phyloP scores from a whole-genome alignment of 2,329 filamentous ascomycete species.

The Penicillium sp. region DNA sequence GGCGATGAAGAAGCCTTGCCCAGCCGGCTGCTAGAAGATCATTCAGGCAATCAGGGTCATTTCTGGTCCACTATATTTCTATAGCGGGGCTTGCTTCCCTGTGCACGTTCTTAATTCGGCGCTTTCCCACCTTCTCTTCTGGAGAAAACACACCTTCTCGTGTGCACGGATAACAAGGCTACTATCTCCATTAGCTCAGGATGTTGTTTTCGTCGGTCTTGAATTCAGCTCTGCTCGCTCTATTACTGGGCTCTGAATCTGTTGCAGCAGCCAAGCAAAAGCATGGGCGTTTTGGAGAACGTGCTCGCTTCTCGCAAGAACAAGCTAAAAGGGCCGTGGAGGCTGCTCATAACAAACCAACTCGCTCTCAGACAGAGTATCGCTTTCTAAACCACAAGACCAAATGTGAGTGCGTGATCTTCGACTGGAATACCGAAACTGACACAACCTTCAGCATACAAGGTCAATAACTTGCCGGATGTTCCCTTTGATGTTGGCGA shows the following conservation, averaged over 20 bases:
- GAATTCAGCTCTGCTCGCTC: slow-evolving; percentile 19
- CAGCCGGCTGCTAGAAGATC: slow-evolving; percentile 1
- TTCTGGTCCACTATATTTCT: no score
- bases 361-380: slow-evolving; percentile 18
- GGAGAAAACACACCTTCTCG: no score
- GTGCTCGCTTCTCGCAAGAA: slow-evolving; percentile 21
- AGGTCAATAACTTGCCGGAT: slow-evolving; percentile 63
- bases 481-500: slow-evolving; percentile 61
- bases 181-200: slow-evolving; percentile 1
- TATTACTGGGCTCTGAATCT: slow-evolving; percentile 19
- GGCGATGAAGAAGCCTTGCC: slow-evolving; percentile 10
- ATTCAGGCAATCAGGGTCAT: no score
- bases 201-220: slow-evolving; percentile 27
- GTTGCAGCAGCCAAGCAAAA: slow-evolving; percentile 21
- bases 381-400: slow-evolving; percentile 26
- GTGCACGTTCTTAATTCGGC: neutral
- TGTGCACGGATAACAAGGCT: neutral
- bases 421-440: neutral
- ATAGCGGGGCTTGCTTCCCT: no score
- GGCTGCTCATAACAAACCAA: slow-evolving; percentile 9
- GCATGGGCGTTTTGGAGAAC: slow-evolving; percentile 25
- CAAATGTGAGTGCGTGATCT: slow-evolving; percentile 16
- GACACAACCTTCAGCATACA: slow-evolving; percentile 44
- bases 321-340: slow-evolving; percentile 17
- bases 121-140: neutral